Base-by-base conservation (phyloP, 176 grass and related monocot species). In the Lolium perenne region DNA sequence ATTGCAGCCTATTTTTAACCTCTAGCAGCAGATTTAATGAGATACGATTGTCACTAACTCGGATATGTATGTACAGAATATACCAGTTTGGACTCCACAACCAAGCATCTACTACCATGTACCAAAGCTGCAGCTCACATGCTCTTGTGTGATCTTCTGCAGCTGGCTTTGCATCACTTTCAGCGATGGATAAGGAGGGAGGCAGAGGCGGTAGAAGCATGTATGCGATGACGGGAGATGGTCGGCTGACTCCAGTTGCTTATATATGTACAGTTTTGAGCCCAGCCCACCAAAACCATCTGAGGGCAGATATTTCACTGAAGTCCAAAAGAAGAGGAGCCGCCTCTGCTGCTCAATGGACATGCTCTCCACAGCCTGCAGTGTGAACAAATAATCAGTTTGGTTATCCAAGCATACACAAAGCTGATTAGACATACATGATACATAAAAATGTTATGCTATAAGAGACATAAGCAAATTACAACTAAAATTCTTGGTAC, bases 241-340 rank as follows among this genome's bases (percentile, higher is more conserved):
- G 51, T 91, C 89, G 47, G 88, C 84, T 17, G 97, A 94, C 63
- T 90, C 92, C 14, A 80, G 72, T 74, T 86, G 90, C 87, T 78
- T 96, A 48, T 93, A 96, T 94, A 99, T 90, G 76, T 96, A 93
- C 82, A 99, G 65, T 82, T 94, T 98, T 35, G 97, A 92, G 68
- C 86, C 78, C 88, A 99, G 81, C 58, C 94, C 97, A 75, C 88
- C 41, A 74, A 99, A 99, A 16, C 97, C 94, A 59, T 99, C 97
- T 0, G 92, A 77, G 16, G 97, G 97, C 23, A 99, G 88, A 86
- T 91, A 99, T 69, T 89, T 99, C 15, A 99, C 89, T 38, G 97
- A 99, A 20, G 94, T 99, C 97, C 97, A 99, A 76, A 99, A 99
- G 83, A 96, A 99, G 72, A 99, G 85, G 10, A 98, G 92, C 15